Evolutionary conservation across 805 yeast species (phyloP).

Genomic region (Nakazawaea holstii): DNA sequence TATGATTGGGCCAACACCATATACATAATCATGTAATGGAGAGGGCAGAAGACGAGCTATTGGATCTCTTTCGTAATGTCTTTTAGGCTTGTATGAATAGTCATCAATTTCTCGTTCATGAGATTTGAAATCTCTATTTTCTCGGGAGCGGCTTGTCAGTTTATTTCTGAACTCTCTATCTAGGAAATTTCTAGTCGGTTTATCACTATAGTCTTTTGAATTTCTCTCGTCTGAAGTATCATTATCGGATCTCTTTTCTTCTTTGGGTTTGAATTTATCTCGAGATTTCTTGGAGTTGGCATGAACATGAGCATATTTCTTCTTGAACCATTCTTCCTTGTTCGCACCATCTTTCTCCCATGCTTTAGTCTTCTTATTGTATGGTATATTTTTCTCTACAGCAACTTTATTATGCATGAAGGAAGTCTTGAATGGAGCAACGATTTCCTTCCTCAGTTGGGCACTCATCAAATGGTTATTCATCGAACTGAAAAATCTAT

Average conservation of each 20-base stretch:
- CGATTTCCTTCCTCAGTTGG: conserved; percentile 14
- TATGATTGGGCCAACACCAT: conserved; percentile 69
- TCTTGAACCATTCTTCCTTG: conserved; percentile 57
- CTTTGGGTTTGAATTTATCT: not conserved
- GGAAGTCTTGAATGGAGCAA: conserved; percentile 23
- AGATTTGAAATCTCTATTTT: not conserved
- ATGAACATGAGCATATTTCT: conserved; percentile 63
- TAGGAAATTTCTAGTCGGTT: too few species aligned
- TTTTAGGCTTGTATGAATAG: not conserved
- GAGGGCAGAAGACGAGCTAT: conserved; percentile 6
- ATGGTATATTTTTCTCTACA: conserved; percentile 42
- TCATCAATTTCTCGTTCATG: not conserved
- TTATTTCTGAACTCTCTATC: too few species aligned
- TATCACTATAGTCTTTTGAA: not conserved
- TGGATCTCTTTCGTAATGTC: conserved; percentile 1
- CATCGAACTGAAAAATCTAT: not conserved
- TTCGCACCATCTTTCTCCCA: conserved; percentile 62
- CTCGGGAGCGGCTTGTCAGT: not conserved
- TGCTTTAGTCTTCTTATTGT: conserved; percentile 39
- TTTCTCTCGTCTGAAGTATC: too few species aligned
- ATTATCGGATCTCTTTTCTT: not conserved
- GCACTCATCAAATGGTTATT: not conserved
- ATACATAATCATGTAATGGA: conserved; percentile 62
- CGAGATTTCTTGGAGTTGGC: conserved; percentile 33
- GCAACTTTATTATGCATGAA: conserved; percentile 10